Evolutionary conservation across 2,329 filamentous ascomycete species (phyloP), one percentile per base, ranked within the genome.

Genomic region (Alternaria brassicicola): DNA sequence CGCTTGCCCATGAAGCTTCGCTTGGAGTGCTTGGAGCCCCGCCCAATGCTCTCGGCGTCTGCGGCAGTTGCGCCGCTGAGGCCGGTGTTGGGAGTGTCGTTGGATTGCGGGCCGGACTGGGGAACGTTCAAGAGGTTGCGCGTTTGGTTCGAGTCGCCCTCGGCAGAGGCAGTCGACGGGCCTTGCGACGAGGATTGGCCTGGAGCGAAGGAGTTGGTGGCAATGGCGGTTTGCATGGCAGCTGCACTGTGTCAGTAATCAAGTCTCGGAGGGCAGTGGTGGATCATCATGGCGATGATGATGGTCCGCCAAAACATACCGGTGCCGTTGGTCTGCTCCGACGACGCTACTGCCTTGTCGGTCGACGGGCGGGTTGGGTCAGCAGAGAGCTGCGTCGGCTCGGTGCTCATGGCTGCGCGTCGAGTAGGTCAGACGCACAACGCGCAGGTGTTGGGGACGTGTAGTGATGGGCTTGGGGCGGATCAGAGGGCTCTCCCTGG

Each of bases 1-100:
- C 78, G 76, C 62, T 78, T 78, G 57, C 77, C 78, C 55, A 77
- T 76, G 48, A 81, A 74, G 66, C 81, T 83, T 54, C 80, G 78
- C 69, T 82, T 78, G 17, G 67, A 70, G 41, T 68, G 76, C 71
- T 81, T 72, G 46, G 80, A 81, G 52, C 76, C 77, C 41, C 75
- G 70, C 23, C 78, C 78, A 48, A 81, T 73, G 68, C 78, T 81
- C 49, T 81, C 79, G 25, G 78, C 73, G 63, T 80, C 78, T 47
- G 75, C 76, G n/a, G 78, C 77, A n/a, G 80, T 80, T 49, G 74
- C 75, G 50, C 79, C 79, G 54, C 78, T 80, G 26, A 81, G 65
- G 1, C 77, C 78, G 26, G 79, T 80, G 26, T 72, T 76, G 28
- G 77, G 71, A 1, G 74, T 73, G 43, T 73, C 67, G 52, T 66